A percentile compares a stretch with the other conserved stretches of the same genome.
Evolutionary conservation across 306 rosid genomes (phyloP).

Genomic region (Cucurbita ficifolia): DNA sequence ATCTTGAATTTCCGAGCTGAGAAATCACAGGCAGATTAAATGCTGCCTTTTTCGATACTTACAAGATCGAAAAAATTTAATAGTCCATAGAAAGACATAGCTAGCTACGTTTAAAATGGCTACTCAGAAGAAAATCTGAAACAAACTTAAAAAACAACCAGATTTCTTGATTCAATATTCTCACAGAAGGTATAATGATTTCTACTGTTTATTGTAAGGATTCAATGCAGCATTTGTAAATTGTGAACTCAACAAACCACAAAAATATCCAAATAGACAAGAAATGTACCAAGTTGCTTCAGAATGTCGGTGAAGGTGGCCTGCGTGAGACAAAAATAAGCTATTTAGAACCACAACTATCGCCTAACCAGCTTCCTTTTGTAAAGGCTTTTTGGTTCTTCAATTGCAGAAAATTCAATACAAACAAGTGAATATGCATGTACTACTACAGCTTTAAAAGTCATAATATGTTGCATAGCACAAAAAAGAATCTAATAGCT

Average conservation of each 20-base stretch:
- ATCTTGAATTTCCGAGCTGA: constrained; percentile 45
- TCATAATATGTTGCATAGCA: neutral
- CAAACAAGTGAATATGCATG: neutral
- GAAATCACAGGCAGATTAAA: constrained; percentile 8
- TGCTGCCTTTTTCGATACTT: neutral
- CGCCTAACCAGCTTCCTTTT: neutral
- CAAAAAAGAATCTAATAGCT: neutral
- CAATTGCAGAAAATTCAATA: neutral
- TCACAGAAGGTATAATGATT: no score
- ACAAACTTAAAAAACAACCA: neutral
- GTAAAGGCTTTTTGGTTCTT: neutral
- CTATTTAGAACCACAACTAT: neutral
- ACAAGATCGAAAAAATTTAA: no score
- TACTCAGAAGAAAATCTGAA: no score
- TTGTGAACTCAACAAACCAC: neutral
- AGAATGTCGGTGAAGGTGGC: constrained; percentile 97
- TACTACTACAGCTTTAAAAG: neutral
- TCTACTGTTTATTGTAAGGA: neutral
- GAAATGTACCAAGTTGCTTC: constrained; percentile 62
- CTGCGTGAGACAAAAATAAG: constrained; percentile 32
- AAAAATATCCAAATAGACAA: neutral
- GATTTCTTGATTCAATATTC: neutral
- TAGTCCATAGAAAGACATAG: no score
- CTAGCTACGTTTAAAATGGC: no score
- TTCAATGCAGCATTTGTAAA: neutral